A percentile compares a stretch with the other conserved stretches of the same genome.
These are phyloP conservation scores for Zymoseptoria crescenta DNA, from an alignment of 2,329 filamentous ascomycete species.

Conservation along the genomic window DNA sequence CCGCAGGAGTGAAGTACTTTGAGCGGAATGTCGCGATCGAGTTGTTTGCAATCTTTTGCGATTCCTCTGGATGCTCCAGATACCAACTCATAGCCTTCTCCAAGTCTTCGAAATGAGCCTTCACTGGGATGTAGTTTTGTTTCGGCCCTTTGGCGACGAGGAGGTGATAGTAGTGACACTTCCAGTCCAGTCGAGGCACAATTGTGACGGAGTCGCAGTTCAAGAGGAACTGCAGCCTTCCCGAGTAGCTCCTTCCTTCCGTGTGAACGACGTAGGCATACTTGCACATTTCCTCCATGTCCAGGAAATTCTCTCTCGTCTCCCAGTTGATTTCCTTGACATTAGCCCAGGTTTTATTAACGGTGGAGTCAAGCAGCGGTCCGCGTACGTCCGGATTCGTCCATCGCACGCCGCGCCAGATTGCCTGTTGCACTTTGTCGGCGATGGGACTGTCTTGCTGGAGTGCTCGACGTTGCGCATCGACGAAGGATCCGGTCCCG, in stretches of 20 bases:
- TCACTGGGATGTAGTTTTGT: constrained; percentile 25
- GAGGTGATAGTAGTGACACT: constrained; percentile 21
- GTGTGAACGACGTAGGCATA: constrained; percentile 25
- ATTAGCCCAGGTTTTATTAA: constrained; percentile 31
- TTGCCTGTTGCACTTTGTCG: constrained; percentile 19
- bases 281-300: constrained; percentile 19
- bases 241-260: constrained; percentile 24
- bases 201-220: constrained; percentile 25
- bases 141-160: constrained; percentile 16
- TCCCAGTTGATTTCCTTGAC: constrained; percentile 21
- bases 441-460: constrained; percentile 12
- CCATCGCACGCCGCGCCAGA: constrained; percentile 23
- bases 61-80: constrained; percentile 16
- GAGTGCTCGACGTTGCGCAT: constrained; percentile 17
- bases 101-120: constrained; percentile 22
- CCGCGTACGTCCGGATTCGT: constrained; percentile 20
- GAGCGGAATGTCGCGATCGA: constrained; percentile 21
- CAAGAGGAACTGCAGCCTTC: constrained; percentile 23
- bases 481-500: constrained; percentile 6
- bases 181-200: constrained; percentile 22
- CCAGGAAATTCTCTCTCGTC: constrained; percentile 7
- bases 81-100: constrained; percentile 21
- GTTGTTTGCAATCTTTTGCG: constrained; percentile 23
- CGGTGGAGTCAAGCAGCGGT: constrained; percentile 22
- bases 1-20: constrained; percentile 23